Evolutionary conservation across 1,284 basidiomycete species (phyloP).

Genomic region (Phylloboletellus chloephorus): DNA sequence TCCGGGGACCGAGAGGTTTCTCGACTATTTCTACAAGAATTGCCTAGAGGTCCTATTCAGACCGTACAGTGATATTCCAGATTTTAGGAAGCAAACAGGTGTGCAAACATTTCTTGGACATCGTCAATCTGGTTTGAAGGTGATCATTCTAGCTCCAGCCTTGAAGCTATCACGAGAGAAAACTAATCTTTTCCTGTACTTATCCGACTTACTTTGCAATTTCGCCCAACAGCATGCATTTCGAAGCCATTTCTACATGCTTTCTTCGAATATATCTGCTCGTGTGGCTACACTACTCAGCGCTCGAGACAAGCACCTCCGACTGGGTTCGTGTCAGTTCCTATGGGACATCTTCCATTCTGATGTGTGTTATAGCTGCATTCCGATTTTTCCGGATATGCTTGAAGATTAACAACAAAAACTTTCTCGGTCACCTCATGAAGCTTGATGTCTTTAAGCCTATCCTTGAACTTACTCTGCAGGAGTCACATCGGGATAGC

Average conservation of each 20-base stretch:
- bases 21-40: constrained; percentile 88
- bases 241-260: constrained; percentile 86
- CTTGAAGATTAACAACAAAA: constrained; percentile 81
- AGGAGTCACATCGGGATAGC: constrained; percentile 85
- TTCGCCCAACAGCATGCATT: constrained; percentile 86
- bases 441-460: constrained; percentile 83
- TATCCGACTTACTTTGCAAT: constrained; percentile 88
- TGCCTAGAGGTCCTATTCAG: constrained; percentile 73
- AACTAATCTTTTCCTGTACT: constrained; percentile 72
- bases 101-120: constrained; percentile 19
- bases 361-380: constrained; percentile 51
- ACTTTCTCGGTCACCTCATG: constrained; percentile 78
- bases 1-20: constrained; percentile 80
- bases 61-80: constrained; percentile 75
- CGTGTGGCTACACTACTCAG: constrained; percentile 77
- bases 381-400: constrained; percentile 89
- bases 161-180: constrained; percentile 63
- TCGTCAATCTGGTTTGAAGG: background rate
- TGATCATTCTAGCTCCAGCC: constrained; percentile 39
- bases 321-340: constrained; percentile 60
- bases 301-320: constrained; percentile 85
- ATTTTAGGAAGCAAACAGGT: constrained; percentile 65
- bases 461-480: constrained; percentile 75
- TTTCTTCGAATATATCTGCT: constrained; percentile 70
- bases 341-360: constrained; percentile 3